Base-by-base conservation (phyloP, 164 flowering plant genomes). In the Houttuynia cordata region DNA sequence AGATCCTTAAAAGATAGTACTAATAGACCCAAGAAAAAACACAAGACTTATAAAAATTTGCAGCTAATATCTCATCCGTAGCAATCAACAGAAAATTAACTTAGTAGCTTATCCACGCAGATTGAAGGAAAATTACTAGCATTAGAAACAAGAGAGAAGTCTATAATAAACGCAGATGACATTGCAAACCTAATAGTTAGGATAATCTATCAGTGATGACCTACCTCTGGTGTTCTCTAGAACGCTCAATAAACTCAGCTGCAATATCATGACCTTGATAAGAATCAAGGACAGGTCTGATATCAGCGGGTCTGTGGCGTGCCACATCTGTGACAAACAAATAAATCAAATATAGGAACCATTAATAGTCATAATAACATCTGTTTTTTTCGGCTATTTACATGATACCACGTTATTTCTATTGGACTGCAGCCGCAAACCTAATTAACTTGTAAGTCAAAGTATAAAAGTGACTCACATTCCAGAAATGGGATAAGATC, bases 401-500 rank as follows among this genome's bases (percentile, higher is more conserved):
- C n/a, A n/a, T n/a, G n/a, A n/a, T n/a, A n/a, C n/a, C n/a, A n/a
- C n/a, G n/a, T n/a, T n/a, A n/a, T n/a, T n/a, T n/a, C n/a, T n/a
- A n/a, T n/a, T 8, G 1, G 49, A 45, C 12, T 45, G 49, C 17
- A 45, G 17, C 14, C 14, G 4, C 3, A 45, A 45, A 12, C 49
- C 12, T 45, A 2, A 53, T n/a, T 4, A 20, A 20, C 22, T 4
- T 20, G 22, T 53, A 37, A 58, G 41, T 5, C 0, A 8, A 45
- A 12, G 49, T 14, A 45, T 17, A 23, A 60, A 23, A 55, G 49
- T 20, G 5, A 62, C 92, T 78, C 73, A 89, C 96, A 89, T 62
- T 87, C 96, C 54, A 89, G 93, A 63, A 89, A 87, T 52, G 96
- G 96, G 64, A 89, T 85, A 45, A 89, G 83, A 80, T 89, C 96